A percentile compares a stretch with the other conserved stretches of the same genome.
phyloP scores from a whole-genome alignment of 768 basidiomycete species.

The Russula lepida region DNA sequence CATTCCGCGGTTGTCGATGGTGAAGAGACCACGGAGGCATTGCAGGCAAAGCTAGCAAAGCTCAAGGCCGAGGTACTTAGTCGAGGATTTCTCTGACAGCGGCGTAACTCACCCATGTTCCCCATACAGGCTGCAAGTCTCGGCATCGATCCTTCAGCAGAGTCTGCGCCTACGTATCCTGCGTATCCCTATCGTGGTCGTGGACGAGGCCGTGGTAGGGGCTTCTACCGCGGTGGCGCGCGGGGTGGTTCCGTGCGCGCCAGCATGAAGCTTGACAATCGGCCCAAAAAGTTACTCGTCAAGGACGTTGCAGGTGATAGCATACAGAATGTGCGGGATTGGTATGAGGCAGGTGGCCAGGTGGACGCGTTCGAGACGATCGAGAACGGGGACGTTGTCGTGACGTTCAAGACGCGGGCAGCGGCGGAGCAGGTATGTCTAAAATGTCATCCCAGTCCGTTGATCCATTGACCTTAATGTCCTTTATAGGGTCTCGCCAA shows the following conservation, averaged over 20 bases:
- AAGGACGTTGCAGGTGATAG: constrained; percentile 54
- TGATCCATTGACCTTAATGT: not conserved
- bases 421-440: constrained; percentile 66
- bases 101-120: not conserved
- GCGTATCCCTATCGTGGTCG: constrained; percentile 46
- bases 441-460: not conserved
- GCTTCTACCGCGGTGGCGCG: constrained; percentile 50
- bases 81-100: not conserved
- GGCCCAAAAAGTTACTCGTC: constrained; percentile 71
- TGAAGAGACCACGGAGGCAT: constrained; percentile 53
- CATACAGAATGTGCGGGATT: constrained; percentile 59
- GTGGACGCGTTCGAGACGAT: constrained; percentile 53
- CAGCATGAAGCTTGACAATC: constrained; percentile 86
- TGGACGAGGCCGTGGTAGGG: constrained; percentile 55
- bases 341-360: constrained; percentile 76
- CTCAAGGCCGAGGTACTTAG: constrained; percentile 68
- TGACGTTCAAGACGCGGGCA: constrained; percentile 61
- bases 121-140: constrained; percentile 57
- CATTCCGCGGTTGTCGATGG: constrained; percentile 40
- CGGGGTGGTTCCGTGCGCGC: constrained; percentile 59
- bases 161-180: constrained; percentile 30
- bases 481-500: constrained; percentile 56
- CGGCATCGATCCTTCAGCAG: constrained; percentile 41
- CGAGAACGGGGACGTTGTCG: constrained; percentile 52
- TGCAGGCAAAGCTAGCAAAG: constrained; percentile 66